phyloP scores from a whole-genome alignment of 768 basidiomycete genomes.

The Russula dissimulans region DNA sequence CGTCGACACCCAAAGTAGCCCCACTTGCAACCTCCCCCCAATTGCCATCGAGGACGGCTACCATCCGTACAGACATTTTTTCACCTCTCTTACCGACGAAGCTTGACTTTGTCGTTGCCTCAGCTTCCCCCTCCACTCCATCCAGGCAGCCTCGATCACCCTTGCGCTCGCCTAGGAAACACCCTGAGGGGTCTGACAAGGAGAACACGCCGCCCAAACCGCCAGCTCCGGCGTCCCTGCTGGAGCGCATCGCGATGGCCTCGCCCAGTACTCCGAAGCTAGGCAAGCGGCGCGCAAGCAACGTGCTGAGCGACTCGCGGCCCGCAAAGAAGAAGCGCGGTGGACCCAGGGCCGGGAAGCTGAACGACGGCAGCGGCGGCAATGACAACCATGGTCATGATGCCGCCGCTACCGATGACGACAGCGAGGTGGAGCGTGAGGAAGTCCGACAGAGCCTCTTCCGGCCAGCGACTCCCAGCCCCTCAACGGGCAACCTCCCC shows the following conservation, averaged over 20 bases:
- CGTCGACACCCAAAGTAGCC: constrained; percentile 11
- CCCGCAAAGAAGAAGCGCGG: constrained; percentile 5
- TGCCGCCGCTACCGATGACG: neutral
- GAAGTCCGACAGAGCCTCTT: constrained; percentile 4
- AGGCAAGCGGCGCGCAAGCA: constrained; percentile 39
- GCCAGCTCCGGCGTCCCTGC: constrained; percentile 28
- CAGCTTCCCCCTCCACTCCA: constrained; percentile 14
- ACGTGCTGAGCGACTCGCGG: constrained; percentile 24
- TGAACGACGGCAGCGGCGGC: neutral
- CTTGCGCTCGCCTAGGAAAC: constrained; percentile 22
- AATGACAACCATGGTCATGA: neutral
- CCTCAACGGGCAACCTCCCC: neutral
- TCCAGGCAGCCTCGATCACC: constrained; percentile 15
- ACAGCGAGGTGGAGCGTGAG: constrained; percentile 12
- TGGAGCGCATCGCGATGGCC: constrained; percentile 38
- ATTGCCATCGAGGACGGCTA: constrained; percentile 16
- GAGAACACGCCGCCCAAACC: constrained; percentile 47
- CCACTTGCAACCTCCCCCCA: constrained; percentile 6
- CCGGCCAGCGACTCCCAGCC: neutral
- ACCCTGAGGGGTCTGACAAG: constrained; percentile 35
- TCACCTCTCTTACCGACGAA: constrained; percentile 10
- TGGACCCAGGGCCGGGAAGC: neutral
- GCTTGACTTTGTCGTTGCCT: constrained; percentile 12
- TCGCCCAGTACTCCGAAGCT: constrained; percentile 26
- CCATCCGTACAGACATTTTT: neutral